Evolutionary conservation across 164 flowering plant genomes (phyloP).

Genomic region (Warburgia ugandensis): DNA sequence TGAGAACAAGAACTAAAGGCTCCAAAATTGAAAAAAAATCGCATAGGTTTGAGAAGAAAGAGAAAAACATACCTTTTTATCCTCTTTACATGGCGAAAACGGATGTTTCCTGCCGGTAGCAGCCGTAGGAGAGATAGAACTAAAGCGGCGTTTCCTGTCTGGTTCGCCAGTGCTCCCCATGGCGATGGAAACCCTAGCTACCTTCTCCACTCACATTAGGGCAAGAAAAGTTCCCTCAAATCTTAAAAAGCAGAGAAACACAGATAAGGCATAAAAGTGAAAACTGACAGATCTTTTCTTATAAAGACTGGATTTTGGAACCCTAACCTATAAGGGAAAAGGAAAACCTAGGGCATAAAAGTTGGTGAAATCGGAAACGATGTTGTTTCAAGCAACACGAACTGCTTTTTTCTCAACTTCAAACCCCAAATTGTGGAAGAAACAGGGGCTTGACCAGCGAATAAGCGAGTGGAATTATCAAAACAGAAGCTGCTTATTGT

Average conservation of each 20-base stretch:
- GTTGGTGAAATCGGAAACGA: not conserved
- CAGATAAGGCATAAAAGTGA: not conserved
- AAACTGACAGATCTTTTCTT: not conserved
- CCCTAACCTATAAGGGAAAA: not conserved
- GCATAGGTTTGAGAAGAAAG: not conserved
- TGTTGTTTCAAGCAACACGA: not conserved
- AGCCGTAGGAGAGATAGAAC: constrained; percentile 65
- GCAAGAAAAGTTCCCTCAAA: not conserved
- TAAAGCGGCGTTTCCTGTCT: constrained; percentile 76
- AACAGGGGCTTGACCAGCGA: not conserved
- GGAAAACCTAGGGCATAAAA: not conserved
- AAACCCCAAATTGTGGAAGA: not conserved
- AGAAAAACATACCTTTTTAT: constrained; percentile 53
- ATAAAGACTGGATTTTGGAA: not conserved
- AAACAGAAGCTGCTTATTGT: too few species aligned
- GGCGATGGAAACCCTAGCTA: constrained; percentile 17
- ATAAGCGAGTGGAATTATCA: not conserved
- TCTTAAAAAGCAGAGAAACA: not conserved
- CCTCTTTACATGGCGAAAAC: constrained; percentile 54
- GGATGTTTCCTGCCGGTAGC: constrained; percentile 50
- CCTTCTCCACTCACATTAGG: constrained; percentile 15
- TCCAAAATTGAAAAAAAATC: not conserved
- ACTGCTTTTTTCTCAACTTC: not conserved
- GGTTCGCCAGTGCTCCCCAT: constrained; percentile 95
- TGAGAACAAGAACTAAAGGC: not conserved